Evolutionary conservation across 768 basidiomycete genomes (phyloP), one percentile per base, ranked within the genome.

Genomic region (Mycena latifolia): DNA sequence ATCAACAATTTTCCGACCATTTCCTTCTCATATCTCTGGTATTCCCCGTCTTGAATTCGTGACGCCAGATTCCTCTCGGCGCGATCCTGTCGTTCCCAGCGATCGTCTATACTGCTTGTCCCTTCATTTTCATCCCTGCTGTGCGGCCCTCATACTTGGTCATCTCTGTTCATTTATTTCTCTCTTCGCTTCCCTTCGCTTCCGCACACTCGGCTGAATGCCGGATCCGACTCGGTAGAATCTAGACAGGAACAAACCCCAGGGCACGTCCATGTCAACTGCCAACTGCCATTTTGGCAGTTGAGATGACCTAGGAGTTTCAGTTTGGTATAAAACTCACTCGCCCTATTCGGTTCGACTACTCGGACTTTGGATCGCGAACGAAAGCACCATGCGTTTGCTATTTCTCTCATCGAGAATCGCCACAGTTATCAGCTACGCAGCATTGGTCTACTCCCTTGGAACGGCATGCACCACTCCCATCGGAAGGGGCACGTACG

Each of bases 381-480:
- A 61, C 28, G 25, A 43, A 52, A 24, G 47, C 47, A 41, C 15
- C 55, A 31, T 63, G 50, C 39, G 18, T 15, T 53, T 31, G 29
- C 18, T 24, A 33, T 61, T 52, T 61, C 41, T 61, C 50, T 37
- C 50, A 52, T 52, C 50, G 43, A 54, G 29, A 46, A 46, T 62
- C 37, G 61, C 46, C 46, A n/a, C 53, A 27, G 45, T 62, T 39
- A 55, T 63, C 54, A 43, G 47, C 62, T 63, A 28, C 18, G 62
- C 55, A 29, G 18, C 62, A 48, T 63, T 56, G 37, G 62, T 33
- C 62, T 24, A 63, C 62, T 63, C 62, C 37, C 62, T 63, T 51
- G 62, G 62, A 63, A 63, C 62, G 22, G 41, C 62, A 63, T 63
- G 62, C 48, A 50, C 62, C 27, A 63, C 62, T 50, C 62, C 62